A percentile compares a stretch with the other conserved stretches of the same genome.
phyloP scores from a whole-genome alignment of 192 early-diverging fungal genomes.

The Coemansia sp. region DNA sequence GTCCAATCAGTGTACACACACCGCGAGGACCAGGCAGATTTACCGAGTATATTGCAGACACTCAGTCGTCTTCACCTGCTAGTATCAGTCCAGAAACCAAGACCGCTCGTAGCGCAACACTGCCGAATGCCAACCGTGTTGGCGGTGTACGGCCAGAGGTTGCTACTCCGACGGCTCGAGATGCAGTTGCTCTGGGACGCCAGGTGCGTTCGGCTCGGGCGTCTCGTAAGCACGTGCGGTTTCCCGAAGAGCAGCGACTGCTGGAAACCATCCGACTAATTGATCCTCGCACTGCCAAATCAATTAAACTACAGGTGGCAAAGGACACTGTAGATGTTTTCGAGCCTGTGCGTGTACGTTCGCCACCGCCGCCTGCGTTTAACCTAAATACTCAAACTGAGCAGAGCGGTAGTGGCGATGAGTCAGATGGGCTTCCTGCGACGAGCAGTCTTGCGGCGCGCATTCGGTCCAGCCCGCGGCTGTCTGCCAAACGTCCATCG shows the following conservation, averaged over 20 bases:
- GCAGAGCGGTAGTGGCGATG: not conserved
- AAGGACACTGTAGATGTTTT: not conserved
- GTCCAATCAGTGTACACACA: constrained; percentile 2
- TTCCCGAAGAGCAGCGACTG: constrained; percentile 44
- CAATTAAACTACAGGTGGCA: constrained; percentile 24
- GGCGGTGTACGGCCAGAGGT: not conserved
- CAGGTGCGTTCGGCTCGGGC: constrained; percentile 12
- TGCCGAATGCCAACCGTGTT: not conserved
- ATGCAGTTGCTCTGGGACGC: not conserved
- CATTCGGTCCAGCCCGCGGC: constrained; percentile 14
- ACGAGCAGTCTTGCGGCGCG: constrained; percentile 1
- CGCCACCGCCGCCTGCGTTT: constrained; percentile 3
- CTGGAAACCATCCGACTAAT: constrained; percentile 50
- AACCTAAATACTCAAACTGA: not conserved
- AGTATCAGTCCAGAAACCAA: not conserved
- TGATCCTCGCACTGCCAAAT: constrained; percentile 34
- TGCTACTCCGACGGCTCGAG: not conserved
- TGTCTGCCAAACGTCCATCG: constrained; percentile 4
- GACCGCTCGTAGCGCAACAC: constrained; percentile 6
- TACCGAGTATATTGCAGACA: constrained; percentile 7
- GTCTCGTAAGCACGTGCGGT: constrained; percentile 40
- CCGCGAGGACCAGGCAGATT: constrained; percentile 13
- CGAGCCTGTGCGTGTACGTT: not conserved
- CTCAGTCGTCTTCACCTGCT: constrained; percentile 1
- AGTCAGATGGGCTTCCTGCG: not conserved